Conservation (phyloP, 1,284 basidiomycete species). For the Ceratobasidium sp. region DNA sequence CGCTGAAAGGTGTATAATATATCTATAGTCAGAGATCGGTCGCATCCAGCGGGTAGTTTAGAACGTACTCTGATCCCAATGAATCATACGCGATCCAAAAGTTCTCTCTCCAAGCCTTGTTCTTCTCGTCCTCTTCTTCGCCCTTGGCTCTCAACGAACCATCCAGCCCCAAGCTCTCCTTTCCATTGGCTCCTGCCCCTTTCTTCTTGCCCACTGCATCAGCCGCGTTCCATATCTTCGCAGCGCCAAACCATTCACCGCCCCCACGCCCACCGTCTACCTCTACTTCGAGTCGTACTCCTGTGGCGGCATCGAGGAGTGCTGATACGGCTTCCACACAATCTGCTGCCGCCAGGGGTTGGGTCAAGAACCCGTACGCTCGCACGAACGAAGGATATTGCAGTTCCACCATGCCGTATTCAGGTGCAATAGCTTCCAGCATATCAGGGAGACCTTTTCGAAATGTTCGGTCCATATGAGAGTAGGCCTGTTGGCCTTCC, state of each 20-base stretch:
- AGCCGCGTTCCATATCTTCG: constrained; percentile 45
- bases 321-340: constrained; percentile 92
- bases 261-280: constrained; percentile 59
- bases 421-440: constrained; percentile 91
- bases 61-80: constrained; percentile 79
- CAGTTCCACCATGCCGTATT: constrained; percentile 96
- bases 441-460: constrained; percentile 86
- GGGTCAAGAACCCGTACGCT: constrained; percentile 88
- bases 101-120: constrained; percentile 80
- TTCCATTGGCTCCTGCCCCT: constrained; percentile 12
- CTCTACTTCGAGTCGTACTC: constrained; percentile 90
- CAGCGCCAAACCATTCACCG: constrained; percentile 50
- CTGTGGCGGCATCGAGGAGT: constrained; percentile 90
- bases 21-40: background rate
- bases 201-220: constrained; percentile 40
- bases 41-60: background rate
- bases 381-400: constrained; percentile 94
- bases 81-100: constrained; percentile 96
- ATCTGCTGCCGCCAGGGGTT: constrained; percentile 91
- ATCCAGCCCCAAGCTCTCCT: constrained; percentile 35
- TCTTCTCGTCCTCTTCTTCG: constrained; percentile 58
- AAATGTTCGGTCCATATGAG: constrained; percentile 96
- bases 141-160: constrained; percentile 30
- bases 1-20: constrained; percentile 9
- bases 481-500: constrained; percentile 93